Evolutionary conservation across 257 asterid species (phyloP), one percentile per base, ranked within the genome.

Genomic region (Scutellaria minor): DNA sequence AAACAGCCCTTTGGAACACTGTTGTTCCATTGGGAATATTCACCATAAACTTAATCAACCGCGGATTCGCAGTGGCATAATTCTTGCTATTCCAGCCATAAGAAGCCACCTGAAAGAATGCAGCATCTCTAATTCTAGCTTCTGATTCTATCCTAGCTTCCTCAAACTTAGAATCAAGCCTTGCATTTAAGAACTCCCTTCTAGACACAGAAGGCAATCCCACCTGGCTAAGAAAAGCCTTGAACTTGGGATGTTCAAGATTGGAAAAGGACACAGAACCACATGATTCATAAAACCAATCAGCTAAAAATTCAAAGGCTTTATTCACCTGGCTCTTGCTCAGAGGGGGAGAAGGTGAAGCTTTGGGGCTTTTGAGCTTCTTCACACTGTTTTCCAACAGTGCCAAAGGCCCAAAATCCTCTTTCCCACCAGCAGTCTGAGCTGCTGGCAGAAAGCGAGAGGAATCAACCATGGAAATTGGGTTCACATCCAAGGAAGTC

Each of bases 21-120:
- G 78, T 80, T n/a, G 86, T 82, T 56, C 96, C 96, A 27, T 92
- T 92, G 22, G 97, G 97, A 14, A 92, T 95, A 75, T 89, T 92
- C 12, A 85, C 88, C 67, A 68, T 75, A 40, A 87, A 83, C 63
- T 83, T 89, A 50, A 91, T 79, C 75, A 89, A 70, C 35, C 73
- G 71, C 20, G 81, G 87, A 73, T 82, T 88, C 13, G 79, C 88
- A 53, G 74, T 66, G 39, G 64, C 67, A 57, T 73, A 77, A 58
- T 41, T 74, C 40, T 77, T 75, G 41, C 68, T 78, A 78, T 86
- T 86, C 97, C 97, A 92, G 39, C 97, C 97, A 68, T 84, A 83
- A 1, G 88, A 86, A 52, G 88, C 83, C 13, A 92, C 68, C 80
- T 92, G 97, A 70, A 92, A 92, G 83, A 86, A 92, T 2, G 81